Percentiles rank a stretch among this genome's conserved stretches.
phyloP scores from a whole-genome alignment of 108 stramenopile genomes.

The Pseudonitzschia multiseries region DNA sequence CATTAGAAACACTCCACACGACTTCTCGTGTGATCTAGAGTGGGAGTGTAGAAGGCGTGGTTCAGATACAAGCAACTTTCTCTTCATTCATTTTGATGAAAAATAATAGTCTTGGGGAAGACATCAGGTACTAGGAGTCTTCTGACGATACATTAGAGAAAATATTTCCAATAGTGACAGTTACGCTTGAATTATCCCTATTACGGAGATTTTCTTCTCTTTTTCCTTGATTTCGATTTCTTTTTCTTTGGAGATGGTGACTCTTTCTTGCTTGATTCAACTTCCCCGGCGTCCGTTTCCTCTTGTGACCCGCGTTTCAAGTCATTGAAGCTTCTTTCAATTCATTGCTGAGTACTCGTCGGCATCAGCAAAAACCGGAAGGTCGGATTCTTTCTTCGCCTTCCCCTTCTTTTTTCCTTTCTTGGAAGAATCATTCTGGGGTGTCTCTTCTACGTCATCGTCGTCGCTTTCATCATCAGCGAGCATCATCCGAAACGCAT shows the following conservation, averaged over 20 bases:
- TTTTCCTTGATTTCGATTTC: conserved; percentile 17
- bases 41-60: too few relatives aligned
- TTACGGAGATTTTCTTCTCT: conserved; percentile 9
- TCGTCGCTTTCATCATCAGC: conserved; percentile 34
- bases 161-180: neutral
- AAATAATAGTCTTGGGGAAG: too few relatives aligned
- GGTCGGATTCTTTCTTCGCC: conserved; percentile 19
- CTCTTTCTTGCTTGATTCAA: neutral
- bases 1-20: too few relatives aligned
- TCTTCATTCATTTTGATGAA: too few relatives aligned
- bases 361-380: conserved; percentile 53
- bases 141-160: neutral
- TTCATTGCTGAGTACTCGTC: conserved; percentile 67
- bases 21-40: too few relatives aligned
- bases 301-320: conserved; percentile 12
- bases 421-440: neutral
- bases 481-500: conserved; percentile 22
- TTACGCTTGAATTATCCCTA: neutral
- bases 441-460: conserved; percentile 36
- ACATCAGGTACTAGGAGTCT: too few relatives aligned
- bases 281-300: neutral
- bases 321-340: conserved; percentile 33
- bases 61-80: too few relatives aligned
- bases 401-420: conserved; percentile 30
- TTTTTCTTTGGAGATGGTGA: neutral